Conservation (phyloP, 805 yeast species). For the Spathaspora arborariae region DNA sequence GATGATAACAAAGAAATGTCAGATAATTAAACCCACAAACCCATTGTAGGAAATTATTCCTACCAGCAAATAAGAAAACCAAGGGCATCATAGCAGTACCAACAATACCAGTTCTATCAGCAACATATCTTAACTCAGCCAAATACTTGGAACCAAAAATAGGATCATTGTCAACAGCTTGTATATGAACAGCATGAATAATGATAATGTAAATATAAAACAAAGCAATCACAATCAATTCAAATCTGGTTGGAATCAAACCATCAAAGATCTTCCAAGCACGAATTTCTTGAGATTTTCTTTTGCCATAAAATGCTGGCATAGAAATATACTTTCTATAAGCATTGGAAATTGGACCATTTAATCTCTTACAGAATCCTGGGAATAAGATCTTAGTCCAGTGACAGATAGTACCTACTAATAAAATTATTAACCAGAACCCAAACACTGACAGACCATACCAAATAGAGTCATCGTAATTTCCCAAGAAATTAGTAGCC, state of each 20-base stretch:
- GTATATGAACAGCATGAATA: conserved; percentile 8
- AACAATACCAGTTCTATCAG: conserved; percentile 53
- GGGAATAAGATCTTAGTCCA: conserved; percentile 44
- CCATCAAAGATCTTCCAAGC: conserved; percentile 5
- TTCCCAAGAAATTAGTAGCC: conserved; percentile 18
- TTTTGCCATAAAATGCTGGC: conserved; percentile 38
- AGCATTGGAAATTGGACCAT: conserved; percentile 22
- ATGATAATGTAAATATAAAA: conserved; percentile 18
- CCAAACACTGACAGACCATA: conserved; percentile 39
- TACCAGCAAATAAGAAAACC: conserved; percentile 52
- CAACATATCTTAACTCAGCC: conserved; percentile 31
- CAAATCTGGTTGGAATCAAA: conserved; percentile 35
- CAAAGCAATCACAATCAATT: conserved; percentile 24
- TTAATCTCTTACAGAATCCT: conserved; percentile 20
- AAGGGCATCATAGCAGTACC: conserved; percentile 46
- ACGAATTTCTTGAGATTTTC: conserved; percentile 15
- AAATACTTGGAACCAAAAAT: conserved; percentile 13
- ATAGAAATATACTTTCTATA: conserved; percentile 24
- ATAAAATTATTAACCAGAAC: conserved; percentile 44
- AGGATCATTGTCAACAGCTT: conserved; percentile 19
- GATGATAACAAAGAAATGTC: conserved; percentile 40
- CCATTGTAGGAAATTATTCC: conserved; percentile 60
- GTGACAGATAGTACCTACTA: conserved; percentile 38
- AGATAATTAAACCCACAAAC: conserved; percentile 53
- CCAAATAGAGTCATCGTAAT: conserved; percentile 22